These are phyloP conservation scores for Phytophthora idaei DNA, from an alignment of 352 stramenopile genomes.

Conservation along the genomic window DNA sequence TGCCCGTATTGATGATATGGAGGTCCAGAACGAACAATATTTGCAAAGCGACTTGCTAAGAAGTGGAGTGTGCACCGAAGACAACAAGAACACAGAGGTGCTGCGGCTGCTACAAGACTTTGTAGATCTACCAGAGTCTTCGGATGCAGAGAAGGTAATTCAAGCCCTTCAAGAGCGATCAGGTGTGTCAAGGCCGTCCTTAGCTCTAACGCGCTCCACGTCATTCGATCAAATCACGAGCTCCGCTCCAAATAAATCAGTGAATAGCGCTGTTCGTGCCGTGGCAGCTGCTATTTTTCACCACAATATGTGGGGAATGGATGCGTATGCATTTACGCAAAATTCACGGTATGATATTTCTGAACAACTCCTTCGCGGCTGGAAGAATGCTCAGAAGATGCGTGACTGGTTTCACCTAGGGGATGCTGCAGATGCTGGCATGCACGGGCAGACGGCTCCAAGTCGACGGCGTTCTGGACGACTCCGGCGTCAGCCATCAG, in stretches of 20 bases:
- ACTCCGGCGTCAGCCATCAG: conserved; percentile 71
- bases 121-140: conserved; percentile 40
- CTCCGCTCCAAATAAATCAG: conserved; percentile 36
- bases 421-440: conserved; percentile 65
- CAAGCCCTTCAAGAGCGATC: conserved; percentile 45
- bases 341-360: conserved; percentile 65
- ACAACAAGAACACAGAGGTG: conserved; percentile 66
- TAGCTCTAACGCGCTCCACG: conserved; percentile 30
- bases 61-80: conserved; percentile 50
- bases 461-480: conserved; percentile 39
- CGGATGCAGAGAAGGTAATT: conserved; percentile 52
- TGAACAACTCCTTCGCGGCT: conserved; percentile 68
- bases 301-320: conserved; percentile 89
- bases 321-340: conserved; percentile 73
- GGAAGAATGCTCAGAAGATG: conserved; percentile 90
- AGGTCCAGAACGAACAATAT: conserved; percentile 57
- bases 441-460: conserved; percentile 41
- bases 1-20: conserved; percentile 50
- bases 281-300: conserved; percentile 82
- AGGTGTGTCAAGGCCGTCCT: conserved; percentile 16
- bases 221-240: conserved; percentile 51
- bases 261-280: conserved; percentile 71
- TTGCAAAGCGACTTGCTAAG: conserved; percentile 76
- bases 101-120: conserved; percentile 68
- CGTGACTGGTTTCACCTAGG: conserved; percentile 86